phyloP scores from a whole-genome alignment of 2,329 filamentous ascomycete species.

The Drechslera avenae region DNA sequence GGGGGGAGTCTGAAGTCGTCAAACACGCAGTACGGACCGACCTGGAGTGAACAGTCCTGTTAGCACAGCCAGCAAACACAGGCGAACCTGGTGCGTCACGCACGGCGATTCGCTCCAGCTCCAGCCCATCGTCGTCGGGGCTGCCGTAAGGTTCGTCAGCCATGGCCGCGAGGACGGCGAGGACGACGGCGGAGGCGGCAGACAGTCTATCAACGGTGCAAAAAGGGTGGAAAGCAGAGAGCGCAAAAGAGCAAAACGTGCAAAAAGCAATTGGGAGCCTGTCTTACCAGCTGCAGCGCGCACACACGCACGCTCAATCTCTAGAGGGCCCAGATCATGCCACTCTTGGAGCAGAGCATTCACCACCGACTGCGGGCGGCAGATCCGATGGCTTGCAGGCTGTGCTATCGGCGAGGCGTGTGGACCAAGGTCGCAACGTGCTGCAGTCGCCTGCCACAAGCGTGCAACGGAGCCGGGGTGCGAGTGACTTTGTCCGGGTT shows the following conservation, averaged over 20 bases:
- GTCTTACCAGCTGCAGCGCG: too few relatives aligned
- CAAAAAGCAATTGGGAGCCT: too few relatives aligned
- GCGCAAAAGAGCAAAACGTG: too few relatives aligned
- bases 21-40: slow-evolving; percentile 48
- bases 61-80: slow-evolving; percentile 27
- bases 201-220: background rate
- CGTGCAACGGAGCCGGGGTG: slow-evolving; percentile 10
- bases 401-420: slow-evolving; percentile 3
- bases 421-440: background rate
- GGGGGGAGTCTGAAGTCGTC: slow-evolving; percentile 41
- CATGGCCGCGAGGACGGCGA: slow-evolving; percentile 16
- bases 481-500: slow-evolving; percentile 5
- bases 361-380: background rate
- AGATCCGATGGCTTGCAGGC: background rate
- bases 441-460: slow-evolving; percentile 5
- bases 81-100: slow-evolving; percentile 26
- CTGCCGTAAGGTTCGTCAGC: slow-evolving; percentile 32
- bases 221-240: too few relatives aligned
- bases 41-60: slow-evolving; percentile 32
- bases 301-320: too few relatives aligned
- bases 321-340: too few relatives aligned
- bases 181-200: slow-evolving; percentile 6
- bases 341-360: too few relatives aligned
- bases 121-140: slow-evolving; percentile 45
- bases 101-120: slow-evolving; percentile 48